Percentiles rank a stretch among this genome's conserved stretches.
Conservation (phyloP, 768 basidiomycete genomes). For the Leccinum olivaceopallidum region DNA sequence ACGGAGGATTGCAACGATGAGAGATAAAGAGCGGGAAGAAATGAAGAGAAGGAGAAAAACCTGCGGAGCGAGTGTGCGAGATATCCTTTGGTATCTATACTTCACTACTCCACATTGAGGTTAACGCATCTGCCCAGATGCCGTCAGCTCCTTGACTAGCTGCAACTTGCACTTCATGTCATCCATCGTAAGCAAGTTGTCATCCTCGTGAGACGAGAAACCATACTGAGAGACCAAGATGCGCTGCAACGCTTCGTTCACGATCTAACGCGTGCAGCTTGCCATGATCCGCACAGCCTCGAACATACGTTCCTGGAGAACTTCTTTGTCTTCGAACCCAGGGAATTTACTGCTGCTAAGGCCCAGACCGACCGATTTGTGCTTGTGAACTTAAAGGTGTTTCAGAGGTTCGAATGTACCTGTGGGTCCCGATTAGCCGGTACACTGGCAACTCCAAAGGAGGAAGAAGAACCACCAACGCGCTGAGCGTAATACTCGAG, state of each 20-base stretch:
- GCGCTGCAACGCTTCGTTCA: not conserved
- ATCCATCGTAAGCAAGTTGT: not conserved
- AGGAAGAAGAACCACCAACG: conserved; percentile 32
- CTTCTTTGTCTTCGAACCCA: conserved; percentile 42
- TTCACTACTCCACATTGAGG: too few relatives aligned
- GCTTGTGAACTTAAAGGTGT: conserved; percentile 25
- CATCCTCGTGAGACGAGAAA: not conserved
- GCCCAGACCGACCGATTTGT: conserved; percentile 45
- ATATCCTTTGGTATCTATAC: too few relatives aligned
- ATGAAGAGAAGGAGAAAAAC: too few relatives aligned
- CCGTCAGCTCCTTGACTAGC: not conserved
- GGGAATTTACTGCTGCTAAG: conserved; percentile 46
- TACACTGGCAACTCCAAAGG: not conserved
- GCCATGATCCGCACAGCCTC: not conserved
- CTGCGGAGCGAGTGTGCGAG: too few relatives aligned
- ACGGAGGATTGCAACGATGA: too few relatives aligned
- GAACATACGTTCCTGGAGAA: not conserved
- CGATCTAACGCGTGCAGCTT: not conserved
- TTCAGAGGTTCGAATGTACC: conserved; percentile 36
- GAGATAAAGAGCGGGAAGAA: too few relatives aligned
- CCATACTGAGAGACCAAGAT: not conserved
- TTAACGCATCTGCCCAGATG: not conserved
- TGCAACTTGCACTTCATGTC: not conserved
- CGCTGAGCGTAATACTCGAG: conserved; percentile 50
- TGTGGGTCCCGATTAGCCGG: not conserved